A percentile compares a stretch with the other conserved stretches of the same genome.
These are phyloP conservation scores for Spinacia oleracea DNA, from an alignment of 179 eudicot genomes.

Conservation along the genomic window DNA sequence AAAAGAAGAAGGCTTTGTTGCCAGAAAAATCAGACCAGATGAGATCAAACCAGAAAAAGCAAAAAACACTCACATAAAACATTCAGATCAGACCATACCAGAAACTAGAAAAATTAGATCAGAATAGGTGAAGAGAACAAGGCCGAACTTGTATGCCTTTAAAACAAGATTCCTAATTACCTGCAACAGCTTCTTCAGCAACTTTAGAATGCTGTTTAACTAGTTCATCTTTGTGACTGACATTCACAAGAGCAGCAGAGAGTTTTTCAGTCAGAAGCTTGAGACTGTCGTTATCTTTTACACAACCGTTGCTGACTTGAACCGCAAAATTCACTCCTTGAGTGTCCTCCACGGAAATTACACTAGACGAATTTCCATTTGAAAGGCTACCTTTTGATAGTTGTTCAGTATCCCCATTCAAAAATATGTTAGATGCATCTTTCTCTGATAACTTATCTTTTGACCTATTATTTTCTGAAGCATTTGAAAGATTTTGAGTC, in stretches of 20 bases:
- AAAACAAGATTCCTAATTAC: slow-evolving; percentile 32
- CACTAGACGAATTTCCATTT: slow-evolving; percentile 31
- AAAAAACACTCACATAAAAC: too few species aligned
- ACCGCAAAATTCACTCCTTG: slow-evolving; percentile 40
- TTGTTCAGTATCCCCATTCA: slow-evolving; percentile 35
- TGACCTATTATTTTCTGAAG: background rate
- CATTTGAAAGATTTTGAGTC: slow-evolving; percentile 12
- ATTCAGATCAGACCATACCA: too few species aligned
- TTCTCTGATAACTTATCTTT: slow-evolving; percentile 19
- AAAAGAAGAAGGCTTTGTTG: too few species aligned
- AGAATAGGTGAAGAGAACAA: too few species aligned
- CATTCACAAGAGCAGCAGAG: slow-evolving; percentile 70
- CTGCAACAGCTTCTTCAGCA: slow-evolving; percentile 92
- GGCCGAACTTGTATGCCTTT: background rate
- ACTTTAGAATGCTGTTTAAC: slow-evolving; percentile 84
- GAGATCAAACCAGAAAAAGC: too few species aligned
- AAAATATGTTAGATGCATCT: slow-evolving; percentile 34
- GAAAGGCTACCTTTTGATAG: background rate
- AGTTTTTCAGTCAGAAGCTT: slow-evolving; percentile 61
- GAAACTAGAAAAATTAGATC: too few species aligned
- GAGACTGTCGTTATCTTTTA: slow-evolving; percentile 41
- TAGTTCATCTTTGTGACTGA: slow-evolving; percentile 71
- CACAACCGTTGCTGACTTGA: slow-evolving; percentile 21
- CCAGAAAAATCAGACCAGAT: too few species aligned
- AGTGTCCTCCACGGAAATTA: slow-evolving; percentile 36